These are phyloP conservation scores for Adansonia grandidieri DNA, from an alignment of 441 rosid species.

Conservation along the genomic window DNA sequence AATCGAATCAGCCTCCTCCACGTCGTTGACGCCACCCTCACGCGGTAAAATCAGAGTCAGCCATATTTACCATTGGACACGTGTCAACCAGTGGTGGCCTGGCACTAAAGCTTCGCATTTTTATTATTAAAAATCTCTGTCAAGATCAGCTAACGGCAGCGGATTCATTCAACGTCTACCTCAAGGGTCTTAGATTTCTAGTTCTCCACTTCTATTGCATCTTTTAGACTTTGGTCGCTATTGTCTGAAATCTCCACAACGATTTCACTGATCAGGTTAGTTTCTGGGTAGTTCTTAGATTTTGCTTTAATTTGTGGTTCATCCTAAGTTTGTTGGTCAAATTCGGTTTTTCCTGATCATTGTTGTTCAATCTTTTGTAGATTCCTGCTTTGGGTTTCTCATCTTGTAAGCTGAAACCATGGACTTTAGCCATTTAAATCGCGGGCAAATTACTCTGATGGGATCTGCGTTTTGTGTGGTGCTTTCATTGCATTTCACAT, in stretches of 20 bases:
- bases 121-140: background rate
- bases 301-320: background rate
- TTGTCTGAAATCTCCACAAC: background rate
- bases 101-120: background rate
- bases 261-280: conserved; percentile 7
- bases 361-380: conserved; percentile 35
- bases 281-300: conserved; percentile 9
- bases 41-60: background rate
- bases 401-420: conserved; percentile 38
- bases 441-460: conserved; percentile 59
- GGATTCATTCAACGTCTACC: background rate
- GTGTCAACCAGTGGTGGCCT: background rate
- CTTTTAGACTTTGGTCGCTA: background rate
- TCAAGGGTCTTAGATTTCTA: background rate
- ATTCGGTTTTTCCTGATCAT: background rate
- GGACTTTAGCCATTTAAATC: conserved; percentile 58
- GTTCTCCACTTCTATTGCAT: background rate
- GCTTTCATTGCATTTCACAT: conserved; percentile 65
- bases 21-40: background rate
- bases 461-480: conserved; percentile 67
- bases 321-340: background rate
- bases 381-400: conserved; percentile 25
- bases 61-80: background rate
- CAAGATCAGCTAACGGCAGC: background rate
- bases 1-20: background rate